Conservation (phyloP, 2,329 filamentous ascomycete species). For the Alternaria postmessia region DNA sequence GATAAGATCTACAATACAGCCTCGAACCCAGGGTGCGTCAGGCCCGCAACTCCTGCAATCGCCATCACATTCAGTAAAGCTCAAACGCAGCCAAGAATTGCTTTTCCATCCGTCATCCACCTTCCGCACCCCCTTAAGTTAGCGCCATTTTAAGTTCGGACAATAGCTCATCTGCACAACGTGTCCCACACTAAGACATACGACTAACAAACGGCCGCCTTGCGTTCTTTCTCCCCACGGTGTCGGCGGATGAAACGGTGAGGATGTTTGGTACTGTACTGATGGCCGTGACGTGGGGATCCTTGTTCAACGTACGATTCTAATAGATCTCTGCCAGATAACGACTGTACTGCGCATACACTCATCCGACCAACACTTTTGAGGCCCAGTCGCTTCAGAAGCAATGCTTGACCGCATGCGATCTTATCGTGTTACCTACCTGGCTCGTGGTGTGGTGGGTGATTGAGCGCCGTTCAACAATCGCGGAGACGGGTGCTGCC, state of each 20-base stretch:
- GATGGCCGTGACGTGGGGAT: background rate
- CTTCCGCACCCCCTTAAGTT: background rate
- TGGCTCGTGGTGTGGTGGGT: background rate
- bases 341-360: background rate
- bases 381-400: background rate
- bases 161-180: background rate
- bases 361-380: background rate
- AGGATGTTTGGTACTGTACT: background rate
- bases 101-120: background rate
- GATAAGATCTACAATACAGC: background rate
- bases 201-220: background rate
- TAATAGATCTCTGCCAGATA: background rate
- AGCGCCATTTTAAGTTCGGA: background rate
- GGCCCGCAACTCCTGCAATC: background rate
- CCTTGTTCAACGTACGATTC: background rate
- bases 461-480: background rate
- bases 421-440: background rate
- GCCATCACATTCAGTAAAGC: constrained; percentile 1
- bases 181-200: background rate
- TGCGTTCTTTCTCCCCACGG: background rate
- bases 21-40: background rate
- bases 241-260: background rate
- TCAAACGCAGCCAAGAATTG: background rate
- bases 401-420: background rate
- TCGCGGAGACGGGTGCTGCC: constrained; percentile 3